Conservation (phyloP, 2,329 filamentous ascomycete species). For the Tolypocladium amazonense region DNA sequence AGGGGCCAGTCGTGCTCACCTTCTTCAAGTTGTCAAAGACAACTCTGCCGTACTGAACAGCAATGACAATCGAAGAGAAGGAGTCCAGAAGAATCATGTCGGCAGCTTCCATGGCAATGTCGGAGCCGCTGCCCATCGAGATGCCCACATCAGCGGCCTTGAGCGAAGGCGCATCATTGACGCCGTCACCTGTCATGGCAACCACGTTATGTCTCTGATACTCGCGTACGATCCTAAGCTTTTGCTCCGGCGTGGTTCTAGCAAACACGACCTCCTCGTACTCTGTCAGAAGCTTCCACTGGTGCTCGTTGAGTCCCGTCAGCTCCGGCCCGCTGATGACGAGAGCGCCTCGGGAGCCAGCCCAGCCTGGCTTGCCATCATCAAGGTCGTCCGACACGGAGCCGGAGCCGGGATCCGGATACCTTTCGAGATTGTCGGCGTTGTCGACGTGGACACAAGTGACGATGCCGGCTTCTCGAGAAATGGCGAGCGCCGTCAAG, state of each 20-base stretch:
- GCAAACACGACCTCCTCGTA: slow-evolving; percentile 69
- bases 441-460: slow-evolving; percentile 43
- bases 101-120: slow-evolving; percentile 72
- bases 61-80: slow-evolving; percentile 62
- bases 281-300: slow-evolving; percentile 55
- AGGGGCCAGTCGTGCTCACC: slow-evolving; percentile 28
- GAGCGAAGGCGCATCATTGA: slow-evolving; percentile 77
- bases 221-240: slow-evolving; percentile 68
- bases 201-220: slow-evolving; percentile 59
- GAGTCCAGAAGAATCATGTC: slow-evolving; percentile 73
- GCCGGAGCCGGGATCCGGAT: slow-evolving; percentile 4
- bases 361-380: slow-evolving; percentile 9
- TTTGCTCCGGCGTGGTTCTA: slow-evolving; percentile 67
- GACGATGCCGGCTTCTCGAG: slow-evolving; percentile 61
- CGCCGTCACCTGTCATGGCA: slow-evolving; percentile 79
- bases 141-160: slow-evolving; percentile 75
- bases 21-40: slow-evolving; percentile 78
- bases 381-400: slow-evolving; percentile 8
- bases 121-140: slow-evolving; percentile 68
- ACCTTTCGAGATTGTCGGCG: slow-evolving; percentile 38
- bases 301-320: slow-evolving; percentile 50
- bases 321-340: slow-evolving; percentile 58
- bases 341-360: slow-evolving; percentile 32
- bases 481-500: slow-evolving; percentile 64
- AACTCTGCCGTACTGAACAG: slow-evolving; percentile 60